Conservation (phyloP, 495 filamentous ascomycete genomes). For the Penicillium macrosclerotiorum region DNA sequence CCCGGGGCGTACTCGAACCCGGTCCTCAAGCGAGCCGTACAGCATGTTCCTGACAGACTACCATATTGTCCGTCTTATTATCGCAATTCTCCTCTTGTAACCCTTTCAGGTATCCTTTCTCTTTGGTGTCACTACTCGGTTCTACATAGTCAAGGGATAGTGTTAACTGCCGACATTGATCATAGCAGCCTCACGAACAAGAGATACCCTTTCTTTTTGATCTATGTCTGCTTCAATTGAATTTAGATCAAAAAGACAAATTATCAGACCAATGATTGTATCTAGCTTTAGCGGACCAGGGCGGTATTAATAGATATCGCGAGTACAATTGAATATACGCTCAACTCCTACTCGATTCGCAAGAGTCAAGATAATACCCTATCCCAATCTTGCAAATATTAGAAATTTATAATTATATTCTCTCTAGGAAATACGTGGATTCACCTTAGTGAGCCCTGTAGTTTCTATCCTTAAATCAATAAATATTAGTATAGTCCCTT, state of each 20-base stretch:
- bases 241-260: not conserved
- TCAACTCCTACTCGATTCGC: constrained; percentile 14
- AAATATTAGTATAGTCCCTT: too few relatives aligned
- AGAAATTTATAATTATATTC: constrained; percentile 12
- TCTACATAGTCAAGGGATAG: constrained; percentile 1
- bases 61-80: not conserved
- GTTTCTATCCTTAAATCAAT: too few relatives aligned
- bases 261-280: constrained; percentile 2
- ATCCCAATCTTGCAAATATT: constrained; percentile 7
- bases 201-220: constrained; percentile 3
- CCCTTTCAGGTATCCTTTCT: constrained; percentile 3
- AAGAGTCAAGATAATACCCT: constrained; percentile 14
- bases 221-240: constrained; percentile 2
- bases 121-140: constrained; percentile 8
- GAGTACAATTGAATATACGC: constrained; percentile 15
- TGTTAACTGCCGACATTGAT: not conserved
- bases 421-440: constrained; percentile 13
- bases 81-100: constrained; percentile 6
- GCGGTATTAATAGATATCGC: constrained; percentile 18
- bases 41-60: too few relatives aligned
- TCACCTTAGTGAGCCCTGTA: constrained; percentile 2
- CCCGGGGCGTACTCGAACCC: too few relatives aligned
- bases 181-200: not conserved
- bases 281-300: constrained; percentile 4
- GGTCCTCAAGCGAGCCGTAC: too few relatives aligned